phyloP scores from a whole-genome alignment of 78 protist species.

The Chrysochromulina tobinii region DNA sequence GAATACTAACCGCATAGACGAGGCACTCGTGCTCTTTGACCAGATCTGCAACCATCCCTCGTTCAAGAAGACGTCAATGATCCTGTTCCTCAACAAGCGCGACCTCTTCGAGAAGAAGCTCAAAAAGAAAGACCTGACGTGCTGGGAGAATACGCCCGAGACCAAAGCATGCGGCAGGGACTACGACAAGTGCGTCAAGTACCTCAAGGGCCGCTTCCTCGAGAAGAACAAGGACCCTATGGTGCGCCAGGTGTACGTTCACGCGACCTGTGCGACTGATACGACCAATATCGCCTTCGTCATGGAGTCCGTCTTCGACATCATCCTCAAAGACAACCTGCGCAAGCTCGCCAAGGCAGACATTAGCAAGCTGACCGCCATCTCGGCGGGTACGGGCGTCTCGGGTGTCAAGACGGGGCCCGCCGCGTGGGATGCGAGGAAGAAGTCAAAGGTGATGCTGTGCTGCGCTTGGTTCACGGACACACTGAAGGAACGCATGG shows the following conservation, averaged over 20 bases:
- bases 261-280: constrained; percentile 86
- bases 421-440: not conserved
- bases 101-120: constrained; percentile 85
- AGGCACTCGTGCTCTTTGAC: constrained; percentile 59
- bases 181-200: not conserved
- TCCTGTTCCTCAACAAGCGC: constrained; percentile 90
- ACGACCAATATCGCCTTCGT: constrained; percentile 71
- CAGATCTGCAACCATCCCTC: constrained; percentile 86
- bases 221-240: constrained; percentile 51
- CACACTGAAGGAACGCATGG: not conserved
- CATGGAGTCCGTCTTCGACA: constrained; percentile 67
- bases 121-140: not conserved
- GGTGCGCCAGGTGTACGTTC: constrained; percentile 68
- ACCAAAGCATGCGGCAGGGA: no score
- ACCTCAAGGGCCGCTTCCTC: not conserved
- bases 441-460: not conserved
- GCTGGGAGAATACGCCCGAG: no score
- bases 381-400: not conserved
- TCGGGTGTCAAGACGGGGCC: not conserved
- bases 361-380: not conserved
- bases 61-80: constrained; percentile 87
- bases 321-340: constrained; percentile 24
- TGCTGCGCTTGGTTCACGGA: not conserved
- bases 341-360: not conserved
- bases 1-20: constrained; percentile 70